These are phyloP conservation scores for Rutidosis leptorrhynchoides DNA, from an alignment of 129 eudicot genomes.

Conservation along the genomic window DNA sequence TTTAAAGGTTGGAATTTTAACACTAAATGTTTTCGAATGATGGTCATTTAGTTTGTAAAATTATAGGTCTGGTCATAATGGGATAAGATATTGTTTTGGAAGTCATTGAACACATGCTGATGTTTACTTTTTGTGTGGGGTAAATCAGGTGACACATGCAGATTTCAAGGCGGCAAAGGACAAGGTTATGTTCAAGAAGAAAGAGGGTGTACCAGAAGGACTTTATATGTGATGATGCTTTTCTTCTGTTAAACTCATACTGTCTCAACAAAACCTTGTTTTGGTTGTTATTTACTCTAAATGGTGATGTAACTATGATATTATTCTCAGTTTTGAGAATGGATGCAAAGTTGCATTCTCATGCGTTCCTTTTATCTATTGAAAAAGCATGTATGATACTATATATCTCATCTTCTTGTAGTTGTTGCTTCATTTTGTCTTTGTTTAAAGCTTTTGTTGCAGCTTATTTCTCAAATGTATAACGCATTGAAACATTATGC, in stretches of 20 bases:
- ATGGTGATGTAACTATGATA: conserved; percentile 22
- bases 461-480: too few relatives aligned
- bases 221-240: conserved; percentile 69
- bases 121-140: neutral
- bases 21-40: neutral
- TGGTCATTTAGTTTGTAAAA: too few relatives aligned
- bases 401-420: neutral
- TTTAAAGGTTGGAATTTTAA: neutral
- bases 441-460: neutral
- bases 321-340: conserved; percentile 6
- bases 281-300: conserved; percentile 2
- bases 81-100: neutral
- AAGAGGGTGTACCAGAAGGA: conserved; percentile 99
- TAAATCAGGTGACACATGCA: conserved; percentile 63
- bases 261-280: neutral
- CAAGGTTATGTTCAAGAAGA: conserved; percentile 98
- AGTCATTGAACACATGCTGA: neutral
- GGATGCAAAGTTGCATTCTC: neutral
- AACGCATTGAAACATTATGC: too few relatives aligned
- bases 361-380: neutral
- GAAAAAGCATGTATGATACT: conserved; percentile 2
- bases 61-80: too few relatives aligned
- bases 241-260: conserved; percentile 4
- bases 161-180: conserved; percentile 99
- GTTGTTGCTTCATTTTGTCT: neutral